A percentile compares a stretch with the other conserved stretches of the same genome.
These are phyloP conservation scores for Pterulicium gracile DNA, from an alignment of 1,284 basidiomycete species.

Conservation along the genomic window DNA sequence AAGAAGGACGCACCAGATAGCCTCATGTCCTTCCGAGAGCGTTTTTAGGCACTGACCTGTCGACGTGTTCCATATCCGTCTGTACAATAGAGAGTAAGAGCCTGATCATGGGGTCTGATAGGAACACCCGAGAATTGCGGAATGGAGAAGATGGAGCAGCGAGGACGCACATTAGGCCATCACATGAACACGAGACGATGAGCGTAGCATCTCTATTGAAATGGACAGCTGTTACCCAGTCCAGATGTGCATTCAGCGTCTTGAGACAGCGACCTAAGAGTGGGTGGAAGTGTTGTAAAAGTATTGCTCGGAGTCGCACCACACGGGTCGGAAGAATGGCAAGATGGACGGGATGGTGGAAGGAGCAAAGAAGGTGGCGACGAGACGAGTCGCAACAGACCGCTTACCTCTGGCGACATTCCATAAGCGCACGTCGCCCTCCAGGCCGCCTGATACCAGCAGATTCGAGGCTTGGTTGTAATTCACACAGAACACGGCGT, in stretches of 20 bases:
- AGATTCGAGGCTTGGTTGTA: slow-evolving; percentile 84
- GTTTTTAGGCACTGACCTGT: slow-evolving; percentile 96
- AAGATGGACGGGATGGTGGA: not conserved
- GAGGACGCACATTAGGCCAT: slow-evolving; percentile 79
- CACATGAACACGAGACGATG: slow-evolving; percentile 84
- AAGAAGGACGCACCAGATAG: slow-evolving; percentile 64
- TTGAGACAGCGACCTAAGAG: slow-evolving; percentile 65
- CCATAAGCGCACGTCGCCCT: slow-evolving; percentile 91
- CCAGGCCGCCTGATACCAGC: slow-evolving; percentile 86
- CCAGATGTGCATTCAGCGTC: slow-evolving; percentile 84
- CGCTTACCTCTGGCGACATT: slow-evolving; percentile 65
- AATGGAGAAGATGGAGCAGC: slow-evolving; percentile 7
- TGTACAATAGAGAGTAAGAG: slow-evolving; percentile 27
- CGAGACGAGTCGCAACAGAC: not conserved
- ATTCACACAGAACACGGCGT: slow-evolving; percentile 85
- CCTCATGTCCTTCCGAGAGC: slow-evolving; percentile 82
- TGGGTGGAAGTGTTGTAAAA: not conserved
- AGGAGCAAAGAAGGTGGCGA: not conserved
- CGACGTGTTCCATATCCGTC: slow-evolving; percentile 90
- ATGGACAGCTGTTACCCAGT: slow-evolving; percentile 89
- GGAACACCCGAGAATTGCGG: too few species aligned
- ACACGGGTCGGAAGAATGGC: too few species aligned
- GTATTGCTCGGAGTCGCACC: not conserved
- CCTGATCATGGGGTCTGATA: slow-evolving; percentile 5
- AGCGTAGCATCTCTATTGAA: slow-evolving; percentile 91